phyloP scores from a whole-genome alignment of 768 basidiomycete genomes.

The Termitomyces sp. region DNA sequence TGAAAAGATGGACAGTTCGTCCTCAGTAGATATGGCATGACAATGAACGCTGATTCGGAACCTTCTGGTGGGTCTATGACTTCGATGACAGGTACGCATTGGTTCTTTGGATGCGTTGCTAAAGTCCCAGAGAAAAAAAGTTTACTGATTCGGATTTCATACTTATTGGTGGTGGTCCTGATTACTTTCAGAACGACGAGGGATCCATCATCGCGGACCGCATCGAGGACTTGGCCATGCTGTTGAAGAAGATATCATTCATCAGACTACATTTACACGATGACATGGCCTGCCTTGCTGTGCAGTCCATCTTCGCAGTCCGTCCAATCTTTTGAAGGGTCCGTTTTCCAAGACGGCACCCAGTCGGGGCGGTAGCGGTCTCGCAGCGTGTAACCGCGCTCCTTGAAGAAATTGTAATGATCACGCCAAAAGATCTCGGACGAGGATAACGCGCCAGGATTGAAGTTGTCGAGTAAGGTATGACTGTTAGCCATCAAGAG shows the following conservation, averaged over 20 bases:
- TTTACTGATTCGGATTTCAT: constrained; percentile 25
- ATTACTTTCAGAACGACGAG: constrained; percentile 25
- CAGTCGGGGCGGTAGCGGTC: background rate
- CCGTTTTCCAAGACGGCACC: background rate
- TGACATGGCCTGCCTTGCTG: background rate
- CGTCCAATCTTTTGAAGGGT: background rate
- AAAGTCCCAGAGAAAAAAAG: constrained; percentile 15
- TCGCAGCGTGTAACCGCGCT: background rate
- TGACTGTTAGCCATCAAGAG: too few species aligned
- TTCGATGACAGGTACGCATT: constrained; percentile 26
- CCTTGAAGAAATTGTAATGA: background rate
- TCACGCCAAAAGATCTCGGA: background rate
- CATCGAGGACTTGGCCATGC: constrained; percentile 19
- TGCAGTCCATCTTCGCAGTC: background rate
- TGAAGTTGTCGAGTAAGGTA: too few species aligned
- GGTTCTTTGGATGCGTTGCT: constrained; percentile 21
- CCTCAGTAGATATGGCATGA: constrained; percentile 23
- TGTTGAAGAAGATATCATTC: background rate
- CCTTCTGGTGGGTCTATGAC: constrained; percentile 15
- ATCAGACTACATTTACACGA: background rate
- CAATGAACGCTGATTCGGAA: constrained; percentile 10
- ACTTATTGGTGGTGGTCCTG: constrained; percentile 3
- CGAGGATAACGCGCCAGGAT: background rate
- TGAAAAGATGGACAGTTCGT: background rate
- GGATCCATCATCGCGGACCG: constrained; percentile 22